Conservation (phyloP, 192 early-diverging fungal genomes). For the Gigaspora rosea region DNA sequence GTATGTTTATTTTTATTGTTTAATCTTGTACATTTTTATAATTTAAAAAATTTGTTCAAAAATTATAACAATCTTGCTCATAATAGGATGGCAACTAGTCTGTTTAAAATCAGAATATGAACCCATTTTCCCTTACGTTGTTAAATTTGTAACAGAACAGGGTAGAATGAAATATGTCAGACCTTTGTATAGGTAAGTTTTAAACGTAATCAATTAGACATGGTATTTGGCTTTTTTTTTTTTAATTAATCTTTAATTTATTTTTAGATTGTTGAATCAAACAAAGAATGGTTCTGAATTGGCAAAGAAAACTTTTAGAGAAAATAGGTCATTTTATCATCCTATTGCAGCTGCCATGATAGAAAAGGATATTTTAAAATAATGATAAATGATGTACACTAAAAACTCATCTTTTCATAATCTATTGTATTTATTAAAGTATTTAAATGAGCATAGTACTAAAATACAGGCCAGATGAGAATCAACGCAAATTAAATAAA, state of each 20-base stretch:
- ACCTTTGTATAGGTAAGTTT: slow-evolving; percentile 68
- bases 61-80: no score
- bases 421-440: no score
- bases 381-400: no score
- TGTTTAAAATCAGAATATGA: slow-evolving; percentile 77
- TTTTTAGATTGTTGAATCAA: slow-evolving; percentile 57
- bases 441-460: no score
- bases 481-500: no score
- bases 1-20: no score
- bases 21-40: no score
- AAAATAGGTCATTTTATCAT: slow-evolving; percentile 84
- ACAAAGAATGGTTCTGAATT: slow-evolving; percentile 72
- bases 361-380: slow-evolving; percentile 70
- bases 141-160: slow-evolving; percentile 79
- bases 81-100: slow-evolving; percentile 75
- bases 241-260: not conserved
- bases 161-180: slow-evolving; percentile 94
- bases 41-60: no score
- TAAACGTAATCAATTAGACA: not conserved
- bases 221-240: not conserved
- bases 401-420: no score
- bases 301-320: slow-evolving; percentile 77
- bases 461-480: no score
- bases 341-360: slow-evolving; percentile 91
- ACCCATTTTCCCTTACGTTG: slow-evolving; percentile 73